Conservation (phyloP, 2,329 filamentous ascomycete genomes). For the Fonsecaea nubica region DNA sequence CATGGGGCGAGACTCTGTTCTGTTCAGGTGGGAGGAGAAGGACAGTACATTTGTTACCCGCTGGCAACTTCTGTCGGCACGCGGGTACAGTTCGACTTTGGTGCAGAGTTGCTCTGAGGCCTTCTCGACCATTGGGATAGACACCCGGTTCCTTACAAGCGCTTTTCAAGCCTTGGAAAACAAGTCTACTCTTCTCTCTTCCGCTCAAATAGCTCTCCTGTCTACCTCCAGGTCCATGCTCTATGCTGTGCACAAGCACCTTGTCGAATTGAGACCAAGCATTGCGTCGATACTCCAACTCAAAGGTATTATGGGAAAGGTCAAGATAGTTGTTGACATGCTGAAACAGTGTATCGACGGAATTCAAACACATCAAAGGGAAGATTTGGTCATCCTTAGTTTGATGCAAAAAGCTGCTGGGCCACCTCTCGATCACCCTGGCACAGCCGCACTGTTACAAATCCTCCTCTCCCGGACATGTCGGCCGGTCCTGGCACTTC, state of each 20-base stretch:
- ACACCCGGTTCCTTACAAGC: slow-evolving; percentile 15
- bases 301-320: slow-evolving; percentile 16
- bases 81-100: slow-evolving; percentile 47
- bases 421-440: slow-evolving; percentile 20
- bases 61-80: slow-evolving; percentile 54
- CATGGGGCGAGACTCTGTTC: slow-evolving; percentile 53
- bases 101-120: slow-evolving; percentile 22
- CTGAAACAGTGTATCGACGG: slow-evolving; percentile 17
- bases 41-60: slow-evolving; percentile 48
- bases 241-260: slow-evolving; percentile 22
- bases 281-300: slow-evolving; percentile 29
- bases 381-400: slow-evolving; percentile 18
- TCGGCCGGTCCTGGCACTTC: slow-evolving; percentile 18
- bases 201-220: slow-evolving; percentile 22
- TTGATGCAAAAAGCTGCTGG: slow-evolving; percentile 20
- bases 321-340: slow-evolving; percentile 9
- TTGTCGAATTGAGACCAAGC: slow-evolving; percentile 9
- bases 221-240: slow-evolving; percentile 22
- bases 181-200: slow-evolving; percentile 6
- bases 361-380: slow-evolving; percentile 6
- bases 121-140: slow-evolving; percentile 19
- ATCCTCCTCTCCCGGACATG: slow-evolving; percentile 20
- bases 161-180: slow-evolving; percentile 13
- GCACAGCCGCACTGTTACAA: slow-evolving; percentile 19
- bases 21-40: slow-evolving; percentile 51